These are phyloP conservation scores for Grammothele lineata DNA, from an alignment of 768 basidiomycete genomes.

Conservation along the genomic window DNA sequence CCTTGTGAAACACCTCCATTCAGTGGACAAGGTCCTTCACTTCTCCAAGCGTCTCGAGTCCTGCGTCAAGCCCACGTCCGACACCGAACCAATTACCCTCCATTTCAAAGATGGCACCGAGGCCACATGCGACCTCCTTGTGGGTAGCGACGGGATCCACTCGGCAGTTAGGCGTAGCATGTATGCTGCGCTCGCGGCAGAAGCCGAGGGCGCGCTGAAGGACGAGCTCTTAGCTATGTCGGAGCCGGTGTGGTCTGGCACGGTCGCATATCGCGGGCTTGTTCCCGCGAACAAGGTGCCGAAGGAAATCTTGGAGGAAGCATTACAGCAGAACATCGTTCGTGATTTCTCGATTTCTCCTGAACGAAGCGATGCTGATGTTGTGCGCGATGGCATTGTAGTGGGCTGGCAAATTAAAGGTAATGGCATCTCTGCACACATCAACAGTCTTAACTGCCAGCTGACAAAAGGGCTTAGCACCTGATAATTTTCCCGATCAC, in stretches of 20 bases:
- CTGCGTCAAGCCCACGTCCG: slow-evolving; percentile 4
- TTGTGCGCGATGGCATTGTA: no score
- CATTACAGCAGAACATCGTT: no score
- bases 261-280: background rate
- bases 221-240: background rate
- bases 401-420: background rate
- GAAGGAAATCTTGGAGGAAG: background rate
- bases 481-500: no score
- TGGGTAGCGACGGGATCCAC: slow-evolving; percentile 41
- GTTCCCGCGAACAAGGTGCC: background rate
- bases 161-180: slow-evolving; percentile 30
- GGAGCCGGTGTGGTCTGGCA: background rate
- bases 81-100: slow-evolving; percentile 20
- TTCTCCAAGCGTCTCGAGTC: slow-evolving; percentile 22
- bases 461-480: no score
- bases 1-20: slow-evolving; percentile 26
- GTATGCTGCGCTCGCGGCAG: slow-evolving; percentile 18
- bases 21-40: slow-evolving; percentile 19
- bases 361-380: background rate
- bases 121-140: slow-evolving; percentile 35
- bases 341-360: no score
- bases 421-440: background rate
- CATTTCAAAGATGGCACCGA: slow-evolving; percentile 35
- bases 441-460: no score
- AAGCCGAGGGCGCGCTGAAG: background rate